Percentiles rank a stretch among this genome's conserved stretches.
Evolutionary conservation across 2,329 filamentous ascomycete species (phyloP).

Genomic region (Fusarium sp.): DNA sequence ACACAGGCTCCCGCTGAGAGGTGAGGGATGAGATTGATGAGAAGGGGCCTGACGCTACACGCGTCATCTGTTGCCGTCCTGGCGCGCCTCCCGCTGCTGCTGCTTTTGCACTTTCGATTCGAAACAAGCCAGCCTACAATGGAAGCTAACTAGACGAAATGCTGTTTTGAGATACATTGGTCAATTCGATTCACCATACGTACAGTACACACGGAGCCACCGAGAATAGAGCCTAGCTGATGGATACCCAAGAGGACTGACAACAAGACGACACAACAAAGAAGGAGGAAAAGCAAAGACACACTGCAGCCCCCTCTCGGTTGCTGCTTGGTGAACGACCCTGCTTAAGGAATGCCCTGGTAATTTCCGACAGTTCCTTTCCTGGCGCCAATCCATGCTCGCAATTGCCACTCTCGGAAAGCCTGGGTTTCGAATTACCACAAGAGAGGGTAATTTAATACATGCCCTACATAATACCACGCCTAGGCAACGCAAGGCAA

Average conservation of each 20-base stretch:
- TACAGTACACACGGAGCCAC: not conserved
- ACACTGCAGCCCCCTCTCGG: not conserved
- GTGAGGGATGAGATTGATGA: not conserved
- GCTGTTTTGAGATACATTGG: conserved; percentile 19
- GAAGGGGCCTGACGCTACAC: not conserved
- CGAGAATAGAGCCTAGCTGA: not conserved
- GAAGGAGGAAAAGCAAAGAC: not conserved
- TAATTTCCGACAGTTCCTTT: conserved; percentile 28
- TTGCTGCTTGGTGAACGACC: not conserved
- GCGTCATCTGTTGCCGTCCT: not conserved
- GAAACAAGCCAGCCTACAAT: not conserved
- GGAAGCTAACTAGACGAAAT: conserved; percentile 20
- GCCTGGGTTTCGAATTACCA: conserved; percentile 19
- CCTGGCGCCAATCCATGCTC: conserved; percentile 14
- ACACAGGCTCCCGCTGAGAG: conserved; percentile 1
- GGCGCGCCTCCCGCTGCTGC: not conserved
- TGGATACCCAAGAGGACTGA: not conserved
- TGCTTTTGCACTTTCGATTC: not conserved
- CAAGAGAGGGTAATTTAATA: conserved; percentile 5
- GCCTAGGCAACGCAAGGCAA: conserved; percentile 1
- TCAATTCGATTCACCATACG: not conserved
- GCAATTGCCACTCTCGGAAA: conserved; percentile 26
- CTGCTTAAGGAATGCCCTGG: conserved; percentile 12
- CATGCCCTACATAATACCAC: not conserved
- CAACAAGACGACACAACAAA: not conserved